A percentile compares a stretch with the other conserved stretches of the same genome.
These are phyloP conservation scores for Cercospora zeae-maydis DNA, from an alignment of 2,329 filamentous ascomycete species.

Conservation along the genomic window DNA sequence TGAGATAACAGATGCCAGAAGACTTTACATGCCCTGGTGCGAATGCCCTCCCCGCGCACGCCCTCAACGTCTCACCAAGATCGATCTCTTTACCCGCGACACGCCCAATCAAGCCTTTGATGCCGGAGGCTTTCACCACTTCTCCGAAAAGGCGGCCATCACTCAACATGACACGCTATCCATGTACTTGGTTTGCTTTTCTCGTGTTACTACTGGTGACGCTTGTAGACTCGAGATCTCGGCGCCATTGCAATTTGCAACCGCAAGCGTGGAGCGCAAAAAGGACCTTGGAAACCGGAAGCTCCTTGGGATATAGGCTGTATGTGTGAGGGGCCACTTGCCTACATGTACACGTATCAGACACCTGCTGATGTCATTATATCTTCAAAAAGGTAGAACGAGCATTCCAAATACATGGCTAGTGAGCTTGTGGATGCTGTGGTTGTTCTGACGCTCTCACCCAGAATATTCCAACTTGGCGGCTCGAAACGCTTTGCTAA, in stretches of 20 bases:
- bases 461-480: no score
- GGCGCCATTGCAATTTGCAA: not conserved
- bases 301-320: not conserved
- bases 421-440: not conserved
- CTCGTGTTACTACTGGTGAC: not conserved
- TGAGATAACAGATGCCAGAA: no score
- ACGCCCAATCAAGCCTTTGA: constrained; percentile 21
- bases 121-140: constrained; percentile 18
- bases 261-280: not conserved
- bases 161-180: not conserved
- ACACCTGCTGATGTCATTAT: no score
- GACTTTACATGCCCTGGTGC: no score
- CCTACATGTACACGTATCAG: not conserved
- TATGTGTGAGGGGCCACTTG: not conserved
- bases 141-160: constrained; percentile 15
- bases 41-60: no score
- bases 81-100: constrained; percentile 18
- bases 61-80: constrained; percentile 24
- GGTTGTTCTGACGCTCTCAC: not conserved
- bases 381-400: not conserved
- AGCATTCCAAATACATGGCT: not conserved
- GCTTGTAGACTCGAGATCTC: not conserved
- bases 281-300: not conserved
- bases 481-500: no score
- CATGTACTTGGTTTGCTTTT: not conserved